Percentiles rank a stretch among this genome's conserved stretches.
Conservation (phyloP, 306 rosid genomes). For the Ceratonia siliqua region DNA sequence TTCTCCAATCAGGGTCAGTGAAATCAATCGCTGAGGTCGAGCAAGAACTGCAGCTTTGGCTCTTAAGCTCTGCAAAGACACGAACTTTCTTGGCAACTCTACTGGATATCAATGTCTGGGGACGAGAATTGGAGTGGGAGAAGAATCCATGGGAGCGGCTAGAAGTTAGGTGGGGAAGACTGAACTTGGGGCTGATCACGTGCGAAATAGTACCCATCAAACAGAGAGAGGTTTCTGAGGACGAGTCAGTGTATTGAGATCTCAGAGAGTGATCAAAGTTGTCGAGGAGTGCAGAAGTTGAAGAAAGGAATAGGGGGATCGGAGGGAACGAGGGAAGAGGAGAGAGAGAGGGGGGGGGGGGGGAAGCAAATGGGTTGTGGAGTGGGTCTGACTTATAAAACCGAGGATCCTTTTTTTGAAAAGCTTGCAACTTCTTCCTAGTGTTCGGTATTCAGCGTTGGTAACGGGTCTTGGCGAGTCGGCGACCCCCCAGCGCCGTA, state of each 20-base stretch:
- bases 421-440: neutral
- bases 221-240: slow-evolving; percentile 22
- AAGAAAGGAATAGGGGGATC: neutral
- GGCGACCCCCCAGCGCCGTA: neutral
- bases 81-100: slow-evolving; percentile 21
- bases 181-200: slow-evolving; percentile 46
- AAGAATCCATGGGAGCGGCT: slow-evolving; percentile 29
- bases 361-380: neutral
- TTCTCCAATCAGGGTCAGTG: slow-evolving; percentile 85
- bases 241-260: neutral
- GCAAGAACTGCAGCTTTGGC: slow-evolving; percentile 13
- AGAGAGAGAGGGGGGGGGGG: neutral
- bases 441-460: neutral
- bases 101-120: slow-evolving; percentile 1
- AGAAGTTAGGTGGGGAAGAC: slow-evolving; percentile 33
- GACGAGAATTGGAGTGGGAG: slow-evolving; percentile 10
- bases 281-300: neutral
- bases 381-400: neutral
- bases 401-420: neutral
- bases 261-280: neutral
- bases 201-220: slow-evolving; percentile 69
- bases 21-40: slow-evolving; percentile 50
- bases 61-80: slow-evolving; percentile 35
- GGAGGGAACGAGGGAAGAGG: neutral
- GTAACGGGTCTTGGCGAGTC: neutral